Evolutionary conservation across 108 stramenopile species (phyloP), one percentile per base, ranked within the genome.

Genomic region (Epithemia pelagica): DNA sequence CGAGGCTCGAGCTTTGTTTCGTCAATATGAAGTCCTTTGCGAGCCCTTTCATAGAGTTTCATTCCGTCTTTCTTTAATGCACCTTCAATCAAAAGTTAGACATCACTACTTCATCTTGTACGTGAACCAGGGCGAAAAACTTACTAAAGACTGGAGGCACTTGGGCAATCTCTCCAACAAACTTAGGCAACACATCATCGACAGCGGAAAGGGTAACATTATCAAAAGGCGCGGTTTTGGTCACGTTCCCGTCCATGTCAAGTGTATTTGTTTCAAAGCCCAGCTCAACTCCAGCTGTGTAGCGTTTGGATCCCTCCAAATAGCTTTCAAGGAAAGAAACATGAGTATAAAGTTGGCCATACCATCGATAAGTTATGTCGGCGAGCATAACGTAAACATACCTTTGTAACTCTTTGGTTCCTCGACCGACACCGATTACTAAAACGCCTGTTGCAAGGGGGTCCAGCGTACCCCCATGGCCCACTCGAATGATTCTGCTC

Each of bases 401-500:
- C 59, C 62, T 61, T 67, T 84, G 73, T 59, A 96, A 75, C 46
- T 76, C 71, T 67, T 88, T 88, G 24, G 89, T 90, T 2, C 95
- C 97, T 23, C 56, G 79, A 24, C 96, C 96, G 3, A 98, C 84
- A 1, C 97, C 97, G 33, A 96, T 54, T 19, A 98, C 97, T 7
- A 98, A 72, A 0, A 95, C 95, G 28, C 97, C 97, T 10, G 85
- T 84, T 1, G 97, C 97, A 30, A 96, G 59, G 21, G 97, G 97
- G 79, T 98, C 97, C 31, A 98, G 77, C 0, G 97, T 98, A 2
- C 97, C 97, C 15, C 97, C 97, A 69, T 96, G 96, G 1, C 97
- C 96, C 1, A 96, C 94, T 65, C 90, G 91, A 2, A 97, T 67
- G 20, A 32, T 67, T 58, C 75, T 69, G 19, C 51, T 65, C 33